Conservation (phyloP, 2,329 filamentous ascomycete genomes). For the Fusarium falciforme region DNA sequence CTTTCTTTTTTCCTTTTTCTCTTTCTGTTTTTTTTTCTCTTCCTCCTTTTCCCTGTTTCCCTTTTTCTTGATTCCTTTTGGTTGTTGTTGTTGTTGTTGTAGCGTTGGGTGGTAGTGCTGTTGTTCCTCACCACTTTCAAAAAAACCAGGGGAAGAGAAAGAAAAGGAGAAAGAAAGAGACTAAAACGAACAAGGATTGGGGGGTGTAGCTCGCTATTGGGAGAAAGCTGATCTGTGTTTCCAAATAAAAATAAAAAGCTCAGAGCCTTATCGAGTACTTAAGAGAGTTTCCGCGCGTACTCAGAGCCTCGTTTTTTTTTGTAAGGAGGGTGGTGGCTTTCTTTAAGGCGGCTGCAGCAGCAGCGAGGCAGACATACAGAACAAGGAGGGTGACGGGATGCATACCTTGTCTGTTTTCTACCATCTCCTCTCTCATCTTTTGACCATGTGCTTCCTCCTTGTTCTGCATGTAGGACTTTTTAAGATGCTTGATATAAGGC, state of each 20-base stretch:
- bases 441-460: neutral
- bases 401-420: neutral
- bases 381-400: neutral
- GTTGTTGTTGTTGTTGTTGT: neutral
- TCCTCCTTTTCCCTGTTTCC: neutral
- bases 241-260: neutral
- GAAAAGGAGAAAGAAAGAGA: neutral
- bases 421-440: neutral
- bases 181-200: neutral
- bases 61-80: neutral
- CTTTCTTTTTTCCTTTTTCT: neutral
- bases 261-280: constrained; percentile 33
- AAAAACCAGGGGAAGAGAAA: neutral
- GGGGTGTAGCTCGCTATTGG: neutral
- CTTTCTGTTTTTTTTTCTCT: neutral
- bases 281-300: neutral
- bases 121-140: constrained; percentile 19
- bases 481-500: constrained; percentile 11
- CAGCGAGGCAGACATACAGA: constrained; percentile 17
- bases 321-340: constrained; percentile 1
- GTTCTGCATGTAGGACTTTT: neutral
- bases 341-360: constrained; percentile 12
- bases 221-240: neutral
- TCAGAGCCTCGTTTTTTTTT: constrained; percentile 31
- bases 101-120: constrained; percentile 27